A percentile compares a stretch with the other conserved stretches of the same genome.
phyloP scores from a whole-genome alignment of 495 filamentous ascomycete genomes.

The Podospora pseudoanserina region DNA sequence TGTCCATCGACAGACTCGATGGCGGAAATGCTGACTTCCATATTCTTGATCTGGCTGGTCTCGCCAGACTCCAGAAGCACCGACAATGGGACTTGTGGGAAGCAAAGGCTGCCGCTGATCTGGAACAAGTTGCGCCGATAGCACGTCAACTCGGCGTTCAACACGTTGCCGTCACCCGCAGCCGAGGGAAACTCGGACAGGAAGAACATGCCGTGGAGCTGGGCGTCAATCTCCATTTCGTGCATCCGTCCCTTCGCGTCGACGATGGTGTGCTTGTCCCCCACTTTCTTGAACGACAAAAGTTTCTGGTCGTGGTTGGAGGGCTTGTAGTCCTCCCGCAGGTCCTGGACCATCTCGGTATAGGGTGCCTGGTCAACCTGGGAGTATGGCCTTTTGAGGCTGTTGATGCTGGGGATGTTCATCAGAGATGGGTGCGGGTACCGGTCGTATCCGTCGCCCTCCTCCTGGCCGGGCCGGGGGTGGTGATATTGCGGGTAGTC shows the following conservation, averaged over 20 bases:
- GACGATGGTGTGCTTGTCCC: constrained; percentile 55
- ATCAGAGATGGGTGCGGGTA: constrained; percentile 46
- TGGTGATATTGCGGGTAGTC: constrained; percentile 43
- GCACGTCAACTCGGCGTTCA: constrained; percentile 82
- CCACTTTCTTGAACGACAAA: constrained; percentile 50
- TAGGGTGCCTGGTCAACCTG: constrained; percentile 45
- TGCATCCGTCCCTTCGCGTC: constrained; percentile 53
- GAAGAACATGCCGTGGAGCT: constrained; percentile 96
- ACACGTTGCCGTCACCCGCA: constrained; percentile 57
- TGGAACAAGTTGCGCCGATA: constrained; percentile 92
- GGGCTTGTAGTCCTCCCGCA: constrained; percentile 53
- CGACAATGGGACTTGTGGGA: constrained; percentile 70
- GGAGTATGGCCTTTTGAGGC: constrained; percentile 50
- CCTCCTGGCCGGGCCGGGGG: constrained; percentile 44
- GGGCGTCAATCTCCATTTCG: constrained; percentile 65
- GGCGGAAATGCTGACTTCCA: constrained; percentile 82
- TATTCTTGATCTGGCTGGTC: constrained; percentile 71
- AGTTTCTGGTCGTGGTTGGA: constrained; percentile 57
- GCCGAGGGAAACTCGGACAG: constrained; percentile 79
- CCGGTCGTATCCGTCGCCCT: constrained; percentile 45
- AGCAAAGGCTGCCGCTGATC: constrained; percentile 79
- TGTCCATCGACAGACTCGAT: constrained; percentile 87
- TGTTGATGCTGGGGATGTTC: constrained; percentile 52
- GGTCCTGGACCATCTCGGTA: constrained; percentile 52
- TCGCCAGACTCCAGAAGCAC: constrained; percentile 76